These are phyloP conservation scores for Candida sanyaensis DNA, from an alignment of 1,139 yeast genomes.

Conservation along the genomic window DNA sequence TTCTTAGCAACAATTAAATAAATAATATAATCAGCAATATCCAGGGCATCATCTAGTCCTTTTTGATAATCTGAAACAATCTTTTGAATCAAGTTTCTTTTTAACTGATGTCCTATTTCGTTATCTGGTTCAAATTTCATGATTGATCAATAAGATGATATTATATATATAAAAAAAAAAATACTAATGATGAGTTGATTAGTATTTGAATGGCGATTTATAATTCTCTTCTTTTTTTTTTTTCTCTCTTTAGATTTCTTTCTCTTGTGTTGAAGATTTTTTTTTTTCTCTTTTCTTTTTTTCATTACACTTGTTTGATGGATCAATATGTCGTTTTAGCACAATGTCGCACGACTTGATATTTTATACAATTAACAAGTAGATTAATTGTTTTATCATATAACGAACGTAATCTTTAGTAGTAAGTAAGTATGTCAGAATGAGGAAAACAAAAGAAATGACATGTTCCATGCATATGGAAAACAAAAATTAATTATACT, in stretches of 20 bases:
- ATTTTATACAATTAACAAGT: too few species aligned
- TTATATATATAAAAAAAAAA: too few species aligned
- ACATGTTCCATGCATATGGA: too few species aligned
- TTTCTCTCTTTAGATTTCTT: not conserved
- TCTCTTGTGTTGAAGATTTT: not conserved
- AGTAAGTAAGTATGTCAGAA: too few species aligned
- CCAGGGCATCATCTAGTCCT: constrained; percentile 65
- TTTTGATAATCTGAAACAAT: constrained; percentile 32
- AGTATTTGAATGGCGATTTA: not conserved
- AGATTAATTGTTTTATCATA: too few species aligned
- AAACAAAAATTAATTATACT: too few species aligned
- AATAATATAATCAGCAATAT: constrained; percentile 78
- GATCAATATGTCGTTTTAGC: too few species aligned
- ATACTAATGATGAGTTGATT: not conserved
- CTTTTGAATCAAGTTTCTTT: constrained; percentile 37
- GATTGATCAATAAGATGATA: constrained; percentile 1
- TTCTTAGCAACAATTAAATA: constrained; percentile 74
- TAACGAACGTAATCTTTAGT: too few species aligned
- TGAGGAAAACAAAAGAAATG: too few species aligned
- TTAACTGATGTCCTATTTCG: constrained; percentile 40
- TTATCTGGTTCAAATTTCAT: constrained; percentile 43
- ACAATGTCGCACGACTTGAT: too few species aligned
- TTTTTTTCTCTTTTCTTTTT: not conserved
- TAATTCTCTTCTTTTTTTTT: not conserved
- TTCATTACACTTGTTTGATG: not conserved